These are phyloP conservation scores for Xerocomellus dryophilus DNA, from an alignment of 768 basidiomycete genomes.

Conservation along the genomic window DNA sequence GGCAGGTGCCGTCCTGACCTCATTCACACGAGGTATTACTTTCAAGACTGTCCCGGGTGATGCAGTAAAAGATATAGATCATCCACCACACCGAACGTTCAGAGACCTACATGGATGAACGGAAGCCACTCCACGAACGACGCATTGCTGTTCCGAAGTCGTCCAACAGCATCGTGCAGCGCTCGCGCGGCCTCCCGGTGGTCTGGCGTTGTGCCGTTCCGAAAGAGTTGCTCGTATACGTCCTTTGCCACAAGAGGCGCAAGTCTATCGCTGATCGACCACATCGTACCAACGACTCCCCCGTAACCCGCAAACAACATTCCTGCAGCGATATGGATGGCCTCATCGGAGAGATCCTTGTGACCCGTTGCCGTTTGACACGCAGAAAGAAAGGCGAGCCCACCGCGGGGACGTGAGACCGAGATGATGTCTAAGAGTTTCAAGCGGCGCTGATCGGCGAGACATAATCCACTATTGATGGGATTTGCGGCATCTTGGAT, in stretches of 20 bases:
- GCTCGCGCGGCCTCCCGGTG: background rate
- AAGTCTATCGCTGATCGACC: conserved; percentile 39
- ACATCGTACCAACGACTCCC: conserved; percentile 43
- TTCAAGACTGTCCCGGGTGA: no score
- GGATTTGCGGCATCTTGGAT: background rate
- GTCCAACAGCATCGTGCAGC: background rate
- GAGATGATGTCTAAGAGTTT: background rate
- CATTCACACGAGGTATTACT: no score
- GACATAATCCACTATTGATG: background rate
- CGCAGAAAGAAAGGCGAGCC: background rate
- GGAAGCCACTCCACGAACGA: conserved; percentile 7
- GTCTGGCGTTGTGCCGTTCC: background rate
- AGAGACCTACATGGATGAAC: conserved; percentile 8
- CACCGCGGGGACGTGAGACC: background rate
- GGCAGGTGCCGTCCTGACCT: no score
- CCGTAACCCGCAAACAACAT: conserved; percentile 34
- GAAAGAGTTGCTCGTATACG: conserved; percentile 28
- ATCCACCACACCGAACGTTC: background rate
- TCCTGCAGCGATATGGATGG: conserved; percentile 1
- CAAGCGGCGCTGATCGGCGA: background rate
- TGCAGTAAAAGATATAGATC: background rate
- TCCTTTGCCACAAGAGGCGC: conserved; percentile 34
- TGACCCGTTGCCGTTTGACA: background rate
- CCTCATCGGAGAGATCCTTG: background rate
- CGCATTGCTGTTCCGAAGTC: background rate